phyloP scores from a whole-genome alignment of 2,329 filamentous ascomycete genomes.

The Fusarium anthophilum region DNA sequence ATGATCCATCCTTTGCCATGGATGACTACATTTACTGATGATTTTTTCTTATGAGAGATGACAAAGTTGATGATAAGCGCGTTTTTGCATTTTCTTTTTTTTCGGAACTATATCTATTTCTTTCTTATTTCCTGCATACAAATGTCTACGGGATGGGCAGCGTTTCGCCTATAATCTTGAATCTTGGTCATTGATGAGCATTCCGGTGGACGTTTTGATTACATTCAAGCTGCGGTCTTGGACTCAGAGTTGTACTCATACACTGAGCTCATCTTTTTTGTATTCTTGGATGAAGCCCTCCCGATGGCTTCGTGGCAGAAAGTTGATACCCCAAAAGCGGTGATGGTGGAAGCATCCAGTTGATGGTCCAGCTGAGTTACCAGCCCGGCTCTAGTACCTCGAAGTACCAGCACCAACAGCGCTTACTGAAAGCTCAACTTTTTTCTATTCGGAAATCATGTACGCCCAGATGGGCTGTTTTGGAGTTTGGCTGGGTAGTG shows the following conservation, averaged over 20 bases:
- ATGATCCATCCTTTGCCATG: constrained; percentile 43
- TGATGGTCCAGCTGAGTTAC: constrained; percentile 32
- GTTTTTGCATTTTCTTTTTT: constrained; percentile 24
- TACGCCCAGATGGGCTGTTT: constrained; percentile 24
- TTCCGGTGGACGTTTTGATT: constrained; percentile 13
- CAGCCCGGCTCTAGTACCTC: constrained; percentile 16
- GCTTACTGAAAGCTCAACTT: constrained; percentile 30
- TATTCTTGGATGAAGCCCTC: constrained; percentile 39
- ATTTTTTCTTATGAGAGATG: constrained; percentile 43
- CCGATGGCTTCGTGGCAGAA: constrained; percentile 43
- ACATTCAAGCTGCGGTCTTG: constrained; percentile 19
- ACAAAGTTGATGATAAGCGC: constrained; percentile 44
- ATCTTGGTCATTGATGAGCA: constrained; percentile 16
- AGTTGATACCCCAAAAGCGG: constrained; percentile 51
- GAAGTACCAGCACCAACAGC: constrained; percentile 27
- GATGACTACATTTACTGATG: constrained; percentile 45
- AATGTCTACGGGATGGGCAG: constrained; percentile 5
- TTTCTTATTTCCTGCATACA: constrained; percentile 26
- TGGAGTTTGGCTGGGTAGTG: constrained; percentile 32
- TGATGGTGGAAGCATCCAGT: constrained; percentile 36
- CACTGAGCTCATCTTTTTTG: constrained; percentile 39
- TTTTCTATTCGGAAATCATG: constrained; percentile 30
- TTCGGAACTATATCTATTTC: constrained; percentile 22
- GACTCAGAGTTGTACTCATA: constrained; percentile 28
- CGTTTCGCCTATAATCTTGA: constrained; percentile 29